Base-by-base conservation (phyloP, 306 rosid species). In the Carpinus fangiana region DNA sequence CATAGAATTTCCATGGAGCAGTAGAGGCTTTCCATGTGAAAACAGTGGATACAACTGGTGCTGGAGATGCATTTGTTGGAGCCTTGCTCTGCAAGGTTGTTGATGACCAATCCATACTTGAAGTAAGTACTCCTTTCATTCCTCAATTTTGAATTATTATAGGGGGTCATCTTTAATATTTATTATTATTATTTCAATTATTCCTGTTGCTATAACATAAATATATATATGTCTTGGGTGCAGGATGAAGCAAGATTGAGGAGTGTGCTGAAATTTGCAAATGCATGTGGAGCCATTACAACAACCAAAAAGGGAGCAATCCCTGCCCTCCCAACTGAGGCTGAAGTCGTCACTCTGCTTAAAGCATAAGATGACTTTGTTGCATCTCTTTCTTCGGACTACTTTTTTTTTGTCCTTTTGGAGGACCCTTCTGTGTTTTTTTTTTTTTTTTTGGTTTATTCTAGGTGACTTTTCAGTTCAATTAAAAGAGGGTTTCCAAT, bases 221-320 rank as follows among this genome's bases (percentile, higher is more conserved):
- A 41, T 5, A 38, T 38, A 38, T 3, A 38, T 38, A 38, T 38
- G 43, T 38, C 1, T 41, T 66, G 48, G 73, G 20, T 41, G 45
- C 90, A 94, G 98, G 97, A 93, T 64, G 99, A 95, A 76, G 46
- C 76, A 64, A 89, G 88, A 70, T 50, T 94, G 82, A 90, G 89
- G 81, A 82, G 56, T 54, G 84, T 92, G 4, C 81, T 94, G 31
- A 89, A 62, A 83, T 94, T 81, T 77, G 85, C 98, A 28, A 94
- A 92, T 82, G 98, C 96, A 53, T 86, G 94, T 80, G 98, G 98
- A 86, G 98, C 98, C 74, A 94, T 94, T 72, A 94, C 98, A 53
- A 92, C 98, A 8, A 92, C 91, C 38, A 88, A 89, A 76, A 94
- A 94, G 80, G 98, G 98, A 43, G 96, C 98, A 74, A 94, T 94